Evolutionary conservation across 2,329 filamentous ascomycete species (phyloP).

Genomic region (Incumbomyces lentus): DNA sequence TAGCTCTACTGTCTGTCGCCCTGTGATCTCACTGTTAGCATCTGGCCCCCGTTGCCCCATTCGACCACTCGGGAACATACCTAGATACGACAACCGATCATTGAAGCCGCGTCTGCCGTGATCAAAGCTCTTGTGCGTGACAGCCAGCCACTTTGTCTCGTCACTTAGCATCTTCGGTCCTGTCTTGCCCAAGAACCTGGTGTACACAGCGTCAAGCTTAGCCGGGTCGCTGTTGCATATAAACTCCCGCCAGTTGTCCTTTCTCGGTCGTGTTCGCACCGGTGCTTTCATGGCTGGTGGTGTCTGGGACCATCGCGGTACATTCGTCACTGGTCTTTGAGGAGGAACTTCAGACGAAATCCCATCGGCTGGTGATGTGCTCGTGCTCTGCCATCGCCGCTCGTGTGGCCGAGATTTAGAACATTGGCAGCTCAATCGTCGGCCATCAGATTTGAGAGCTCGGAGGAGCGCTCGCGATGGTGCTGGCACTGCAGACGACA

Average conservation of each 20-base stretch:
- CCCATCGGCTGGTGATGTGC: slow-evolving; percentile 13
- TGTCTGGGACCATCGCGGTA: slow-evolving; percentile 56
- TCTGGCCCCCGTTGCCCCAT: not conserved
- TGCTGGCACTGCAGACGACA: slow-evolving; percentile 19
- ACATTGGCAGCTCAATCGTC: slow-evolving; percentile 13
- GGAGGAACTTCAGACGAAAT: not conserved
- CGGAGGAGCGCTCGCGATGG: slow-evolving; percentile 13
- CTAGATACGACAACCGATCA: slow-evolving; percentile 79
- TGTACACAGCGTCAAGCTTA: slow-evolving; percentile 67
- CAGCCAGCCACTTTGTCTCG: slow-evolving; percentile 90
- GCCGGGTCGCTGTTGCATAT: slow-evolving; percentile 64
- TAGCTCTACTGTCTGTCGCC: slow-evolving; percentile 53
- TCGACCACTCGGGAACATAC: slow-evolving; percentile 38
- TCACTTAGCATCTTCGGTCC: slow-evolving; percentile 69
- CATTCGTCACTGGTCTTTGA: not conserved
- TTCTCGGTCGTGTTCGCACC: slow-evolving; percentile 33
- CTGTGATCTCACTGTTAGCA: slow-evolving; percentile 27
- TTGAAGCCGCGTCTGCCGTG: slow-evolving; percentile 91
- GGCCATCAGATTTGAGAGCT: slow-evolving; percentile 10
- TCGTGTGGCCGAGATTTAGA: slow-evolving; percentile 11
- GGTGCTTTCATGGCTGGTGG: slow-evolving; percentile 60
- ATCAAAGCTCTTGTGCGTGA: slow-evolving; percentile 98
- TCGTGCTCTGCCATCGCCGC: slow-evolving; percentile 15
- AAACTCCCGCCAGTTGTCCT: slow-evolving; percentile 37
- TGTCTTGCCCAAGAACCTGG: slow-evolving; percentile 60